phyloP scores from a whole-genome alignment of 1,139 yeast species.

The Citeromyces hawaiiensis region DNA sequence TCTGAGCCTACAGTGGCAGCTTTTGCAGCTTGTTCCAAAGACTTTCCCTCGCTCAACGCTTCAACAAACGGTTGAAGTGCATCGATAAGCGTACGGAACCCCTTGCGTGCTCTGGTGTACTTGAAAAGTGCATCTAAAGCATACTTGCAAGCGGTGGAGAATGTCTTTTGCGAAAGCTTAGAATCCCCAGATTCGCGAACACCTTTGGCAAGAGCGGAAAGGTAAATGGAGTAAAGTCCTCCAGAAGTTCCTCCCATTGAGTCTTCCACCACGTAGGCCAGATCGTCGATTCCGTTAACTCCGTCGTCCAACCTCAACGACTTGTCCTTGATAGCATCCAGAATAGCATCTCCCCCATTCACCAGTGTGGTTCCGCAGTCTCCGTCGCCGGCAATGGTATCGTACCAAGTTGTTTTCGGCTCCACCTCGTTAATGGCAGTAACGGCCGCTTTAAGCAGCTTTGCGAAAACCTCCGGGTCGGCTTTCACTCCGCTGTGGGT shows the following conservation, averaged over 20 bases:
- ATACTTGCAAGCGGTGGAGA: constrained; percentile 11
- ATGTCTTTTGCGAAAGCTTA: constrained; percentile 7
- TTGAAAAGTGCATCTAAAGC: constrained; percentile 23
- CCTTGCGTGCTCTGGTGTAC: constrained; percentile 34
- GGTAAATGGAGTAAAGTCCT: constrained; percentile 31
- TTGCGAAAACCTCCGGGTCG: constrained; percentile 19
- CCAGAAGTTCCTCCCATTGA: constrained; percentile 46
- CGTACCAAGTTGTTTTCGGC: constrained; percentile 34
- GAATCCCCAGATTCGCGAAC: constrained; percentile 11
- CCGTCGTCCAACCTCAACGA: constrained; percentile 9
- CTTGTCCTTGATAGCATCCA: constrained; percentile 18
- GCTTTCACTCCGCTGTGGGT: constrained; percentile 16
- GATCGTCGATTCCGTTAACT: constrained; percentile 18
- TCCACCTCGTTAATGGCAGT: constrained; percentile 24
- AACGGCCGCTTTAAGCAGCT: constrained; percentile 21
- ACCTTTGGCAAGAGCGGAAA: constrained; percentile 20
- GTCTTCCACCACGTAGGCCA: constrained; percentile 24
- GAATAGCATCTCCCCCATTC: constrained; percentile 27
- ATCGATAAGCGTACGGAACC: constrained; percentile 41
- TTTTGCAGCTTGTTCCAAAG: constrained; percentile 18
- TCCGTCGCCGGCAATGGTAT: constrained; percentile 38
- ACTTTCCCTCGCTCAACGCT: constrained; percentile 16
- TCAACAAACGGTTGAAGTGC: constrained; percentile 34
- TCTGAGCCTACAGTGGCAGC: constrained; percentile 27
- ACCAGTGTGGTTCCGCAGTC: constrained; percentile 37